Evolutionary conservation across 2,329 filamentous ascomycete species (phyloP).

Genomic region (Dothideomycetidae sp.): DNA sequence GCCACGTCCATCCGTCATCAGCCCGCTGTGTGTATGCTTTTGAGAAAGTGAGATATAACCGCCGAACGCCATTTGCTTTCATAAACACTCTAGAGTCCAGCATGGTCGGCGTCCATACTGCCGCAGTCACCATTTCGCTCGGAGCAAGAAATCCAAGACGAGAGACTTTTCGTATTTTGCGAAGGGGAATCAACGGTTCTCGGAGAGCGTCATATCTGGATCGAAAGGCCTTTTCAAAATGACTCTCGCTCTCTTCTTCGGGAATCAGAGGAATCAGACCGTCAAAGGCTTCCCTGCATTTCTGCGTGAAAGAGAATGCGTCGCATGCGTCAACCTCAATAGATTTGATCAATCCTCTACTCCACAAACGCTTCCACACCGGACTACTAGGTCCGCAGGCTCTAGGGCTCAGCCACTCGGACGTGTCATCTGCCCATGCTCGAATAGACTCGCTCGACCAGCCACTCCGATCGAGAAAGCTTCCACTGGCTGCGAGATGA

Average conservation of each 20-base stretch:
- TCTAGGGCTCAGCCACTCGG: conserved; percentile 52
- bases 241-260: too few species aligned
- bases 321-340: conserved; percentile 48
- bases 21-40: conserved; percentile 59
- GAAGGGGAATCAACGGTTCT: conserved; percentile 58
- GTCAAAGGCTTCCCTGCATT: conserved; percentile 47
- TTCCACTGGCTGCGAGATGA: conserved; percentile 15
- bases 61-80: conserved; percentile 45
- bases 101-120: conserved; percentile 57
- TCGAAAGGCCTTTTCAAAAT: too few species aligned
- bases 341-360: conserved; percentile 55
- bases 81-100: conserved; percentile 58
- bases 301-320: conserved; percentile 51
- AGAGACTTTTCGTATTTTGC: conserved; percentile 62
- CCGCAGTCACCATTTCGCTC: conserved; percentile 58
- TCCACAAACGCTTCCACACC: conserved; percentile 57
- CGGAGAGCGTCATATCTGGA: conserved; percentile 45
- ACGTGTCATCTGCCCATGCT: conserved; percentile 31
- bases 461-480: conserved; percentile 27
- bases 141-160: conserved; percentile 56
- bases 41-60: conserved; percentile 62
- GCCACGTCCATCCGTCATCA: conserved; percentile 56
- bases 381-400: conserved; percentile 50
- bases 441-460: conserved; percentile 36
- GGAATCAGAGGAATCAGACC: conserved; percentile 12